phyloP scores from a whole-genome alignment of 1,284 basidiomycete species.

The Ganoderma sinense region DNA sequence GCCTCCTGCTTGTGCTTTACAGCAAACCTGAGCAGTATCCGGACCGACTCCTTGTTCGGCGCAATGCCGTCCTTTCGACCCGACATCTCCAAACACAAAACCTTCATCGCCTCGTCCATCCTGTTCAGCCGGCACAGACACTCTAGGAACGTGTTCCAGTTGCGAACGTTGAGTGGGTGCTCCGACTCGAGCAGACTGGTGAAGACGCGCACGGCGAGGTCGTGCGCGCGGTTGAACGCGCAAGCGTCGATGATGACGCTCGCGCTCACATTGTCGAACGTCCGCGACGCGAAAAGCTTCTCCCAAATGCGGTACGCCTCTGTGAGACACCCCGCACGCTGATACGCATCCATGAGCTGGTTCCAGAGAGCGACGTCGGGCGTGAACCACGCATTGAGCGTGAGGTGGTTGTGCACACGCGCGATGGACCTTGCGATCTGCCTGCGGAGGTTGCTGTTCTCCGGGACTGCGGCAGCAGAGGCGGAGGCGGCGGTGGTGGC shows the following conservation, averaged over 20 bases:
- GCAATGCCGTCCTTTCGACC: constrained; percentile 47
- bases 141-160: constrained; percentile 88
- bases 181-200: constrained; percentile 56
- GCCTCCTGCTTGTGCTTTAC: constrained; percentile 48
- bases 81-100: constrained; percentile 73
- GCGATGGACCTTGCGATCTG: constrained; percentile 59
- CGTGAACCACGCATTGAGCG: constrained; percentile 77
- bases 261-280: constrained; percentile 71
- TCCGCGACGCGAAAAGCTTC: constrained; percentile 65
- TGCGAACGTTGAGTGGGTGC: constrained; percentile 63
- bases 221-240: constrained; percentile 62
- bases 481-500: constrained; percentile 42
- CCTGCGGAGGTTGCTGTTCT: constrained; percentile 37
- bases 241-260: constrained; percentile 89
- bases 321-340: constrained; percentile 72
- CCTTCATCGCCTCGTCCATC: constrained; percentile 73
- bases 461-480: constrained; percentile 21
- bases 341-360: constrained; percentile 91
- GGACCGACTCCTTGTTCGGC: constrained; percentile 57
- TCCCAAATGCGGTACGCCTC: constrained; percentile 88
- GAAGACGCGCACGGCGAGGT: constrained; percentile 61
- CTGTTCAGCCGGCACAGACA: constrained; percentile 80
- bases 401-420: constrained; percentile 82
- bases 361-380: constrained; percentile 86
- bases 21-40: constrained; percentile 63